Base-by-base conservation (phyloP, 2,329 filamentous ascomycete species). In the Claviceps lovelessii region DNA sequence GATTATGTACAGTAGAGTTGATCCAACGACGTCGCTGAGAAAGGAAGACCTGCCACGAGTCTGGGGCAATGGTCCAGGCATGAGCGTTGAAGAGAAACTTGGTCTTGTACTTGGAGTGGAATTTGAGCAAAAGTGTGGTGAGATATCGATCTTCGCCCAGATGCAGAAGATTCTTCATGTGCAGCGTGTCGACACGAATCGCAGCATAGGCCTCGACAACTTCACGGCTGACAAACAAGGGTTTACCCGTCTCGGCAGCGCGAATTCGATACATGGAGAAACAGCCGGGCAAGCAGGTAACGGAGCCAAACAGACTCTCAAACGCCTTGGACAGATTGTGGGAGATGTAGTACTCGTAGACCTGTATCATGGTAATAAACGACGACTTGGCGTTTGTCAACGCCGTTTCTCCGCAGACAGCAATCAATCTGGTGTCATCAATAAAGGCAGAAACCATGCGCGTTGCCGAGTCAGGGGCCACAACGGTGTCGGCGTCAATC, bases 11-110 rank as follows among this genome's bases (percentile, higher is more conserved):
- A 0, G 93, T 98, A 55, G 90, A 96, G 77, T 98, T 98, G 72
- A 98, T 98, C 93, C 93, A 98, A 68, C 93, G 88, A 76, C 93
- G 91, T 77, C 93, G 89, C 73, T 98, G 93, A 31, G 93, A 98
- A 69, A 97, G 77, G 79, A 98, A 97, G 57, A 98, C 89, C 46
- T 77, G 73, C 87, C 90, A 97, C 59, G 85, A 89, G 69, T 98
- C 93, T 7, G 93, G 93, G 8, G 93, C 93, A 63, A 97, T 90
- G 13, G 93, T 98, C 89, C 89, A 97, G 31, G 93, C 93, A 64
- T 96, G 87, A 6, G 93, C 91, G 56, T 80, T 78, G 76, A 87
- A 88, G 66, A 94, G 90, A 69, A 94, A 98, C 78, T 97, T 98
- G 55, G 93, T 97, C 84, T 96, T 97, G 77, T 93, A 97, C 76